Base-by-base conservation (phyloP, 768 basidiomycete genomes). In the Candolleomyces efflorescens region DNA sequence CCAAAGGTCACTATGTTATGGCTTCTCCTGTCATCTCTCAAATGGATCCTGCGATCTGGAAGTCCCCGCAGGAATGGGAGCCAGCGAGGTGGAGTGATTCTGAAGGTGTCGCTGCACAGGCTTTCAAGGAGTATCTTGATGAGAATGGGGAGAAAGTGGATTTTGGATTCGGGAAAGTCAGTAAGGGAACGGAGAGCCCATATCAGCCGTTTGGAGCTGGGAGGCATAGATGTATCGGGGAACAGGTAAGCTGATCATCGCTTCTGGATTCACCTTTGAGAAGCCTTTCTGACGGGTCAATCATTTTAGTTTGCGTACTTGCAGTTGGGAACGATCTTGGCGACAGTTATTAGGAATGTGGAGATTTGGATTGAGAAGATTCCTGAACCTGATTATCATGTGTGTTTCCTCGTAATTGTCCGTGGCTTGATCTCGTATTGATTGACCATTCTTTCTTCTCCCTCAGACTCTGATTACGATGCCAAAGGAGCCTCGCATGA, bases 201-300 rank as follows among this genome's bases (percentile, higher is more conserved):
- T 98, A 98, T 71, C 92, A 97, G 69, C 97, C 97, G 1, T 99
- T 99, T 66, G 97, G 97, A 60, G 96, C 97, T 53, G 97, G 97
- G 26, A 82, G 91, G 65, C 96, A 98, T 76, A 80, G 95, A 62
- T 98, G 92, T 71, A 95, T 98, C 60, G 92, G 94, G 62, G 94
- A 95, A 74, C 89, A 87, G 86, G 32, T 32, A 32, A 32, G 32
- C 32, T 7, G 5, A 32, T 11, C 11, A 5, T 32, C 7, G n/a
- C n/a, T n/a, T 11, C 32, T 11, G 32, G 11, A 32, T 32, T 32
- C 32, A 11, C 11, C 11, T 32, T 5, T 32, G 27, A 27, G 27
- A 9, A 27, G 27, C 27, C 27, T 27, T 27, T 27, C 32, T 32
- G 6, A 32, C 32, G 32, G 32, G 32, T 32, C 5, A 11, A 5